Evolutionary conservation across 441 rosid genomes (phyloP), one percentile per base, ranked within the genome.

Genomic region (Sinapis alba): DNA sequence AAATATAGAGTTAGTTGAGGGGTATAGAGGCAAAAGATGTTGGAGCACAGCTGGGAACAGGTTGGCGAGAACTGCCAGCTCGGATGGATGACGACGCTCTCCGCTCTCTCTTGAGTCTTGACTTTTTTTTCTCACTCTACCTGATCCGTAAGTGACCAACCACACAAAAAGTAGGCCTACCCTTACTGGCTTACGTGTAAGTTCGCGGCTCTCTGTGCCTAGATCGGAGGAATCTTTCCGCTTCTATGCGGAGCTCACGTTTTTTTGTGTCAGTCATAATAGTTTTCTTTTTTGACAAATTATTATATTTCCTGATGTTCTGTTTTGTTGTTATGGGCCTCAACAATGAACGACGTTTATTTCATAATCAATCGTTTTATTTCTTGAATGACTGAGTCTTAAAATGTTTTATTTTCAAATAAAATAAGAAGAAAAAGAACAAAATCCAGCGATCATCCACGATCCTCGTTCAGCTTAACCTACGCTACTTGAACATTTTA

Each of bases 11-110:
- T 28, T 38, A 66, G 61, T 68, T 32, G 28, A 62, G 10, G 75
- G 71, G 67, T 45, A 43, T 15, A 45, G 38, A 28, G 43, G 77
- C 74, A 60, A 64, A 57, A 60, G 71, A 27, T 5, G 45, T 73
- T 79, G 87, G 87, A 74, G 10, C 47, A 89, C 88, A 89, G 88
- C 94, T 87, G 82, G 71, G 71, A 36, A 80, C 86, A 86, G 87
- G 63, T 86, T 87, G 89, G 90, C 81, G 32, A 53, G 32, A 65
- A 62, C 3, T 72, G 83, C 85, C 85, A 76, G 77, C 63, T 74
- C 57, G 78, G 83, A 78, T 58, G 68, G 80, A 80, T 69, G 81
- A 45, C 3, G 7, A 80, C 73, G 83, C 56, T 26, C 69, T 71
- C 66, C 15, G 19, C 63, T 54, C 71, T 73, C 67, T 68, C 77